phyloP scores from a whole-genome alignment of 208 protist genomes.

The Crithidia brevicula region DNA sequence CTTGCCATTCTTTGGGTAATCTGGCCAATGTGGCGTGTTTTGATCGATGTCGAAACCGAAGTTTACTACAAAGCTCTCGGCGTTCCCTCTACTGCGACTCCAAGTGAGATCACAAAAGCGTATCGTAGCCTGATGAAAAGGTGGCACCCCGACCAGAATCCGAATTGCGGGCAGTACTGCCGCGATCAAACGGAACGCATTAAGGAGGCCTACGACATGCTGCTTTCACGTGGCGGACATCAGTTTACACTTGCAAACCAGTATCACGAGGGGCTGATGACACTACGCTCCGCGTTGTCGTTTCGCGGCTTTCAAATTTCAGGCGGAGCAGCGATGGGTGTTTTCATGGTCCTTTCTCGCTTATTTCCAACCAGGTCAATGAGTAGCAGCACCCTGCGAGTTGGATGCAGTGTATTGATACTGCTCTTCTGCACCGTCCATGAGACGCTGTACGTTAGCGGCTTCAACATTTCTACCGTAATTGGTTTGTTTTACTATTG shows the following conservation, averaged over 20 bases:
- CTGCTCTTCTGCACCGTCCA: slow-evolving; percentile 68
- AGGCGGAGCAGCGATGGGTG: slow-evolving; percentile 56
- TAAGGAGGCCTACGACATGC: slow-evolving; percentile 80
- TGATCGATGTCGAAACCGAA: slow-evolving; percentile 79
- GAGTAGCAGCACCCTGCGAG: slow-evolving; percentile 21
- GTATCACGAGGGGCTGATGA: slow-evolving; percentile 63
- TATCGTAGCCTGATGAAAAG: slow-evolving; percentile 77
- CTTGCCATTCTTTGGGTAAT: slow-evolving; percentile 37
- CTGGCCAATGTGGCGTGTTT: slow-evolving; percentile 81
- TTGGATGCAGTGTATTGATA: slow-evolving; percentile 45
- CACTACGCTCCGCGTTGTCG: slow-evolving; percentile 74
- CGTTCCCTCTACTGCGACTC: slow-evolving; percentile 41
- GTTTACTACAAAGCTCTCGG: slow-evolving; percentile 59
- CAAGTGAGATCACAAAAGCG: slow-evolving; percentile 67
- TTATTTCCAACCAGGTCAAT: slow-evolving; percentile 14
- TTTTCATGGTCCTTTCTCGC: slow-evolving; percentile 41
- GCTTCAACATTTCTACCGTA: slow-evolving; percentile 60
- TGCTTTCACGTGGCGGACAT: slow-evolving; percentile 69
- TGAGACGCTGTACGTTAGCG: slow-evolving; percentile 63
- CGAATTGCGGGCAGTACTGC: slow-evolving; percentile 70
- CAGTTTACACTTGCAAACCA: slow-evolving; percentile 58
- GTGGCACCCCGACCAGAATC: slow-evolving; percentile 88
- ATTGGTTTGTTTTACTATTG: slow-evolving; percentile 67
- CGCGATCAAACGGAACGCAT: slow-evolving; percentile 61
- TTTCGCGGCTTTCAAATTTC: slow-evolving; percentile 82